Evolutionary conservation across 2,329 filamentous ascomycete genomes (phyloP), one percentile per base, ranked within the genome.

Genomic region (Fusarium praegraminearum): DNA sequence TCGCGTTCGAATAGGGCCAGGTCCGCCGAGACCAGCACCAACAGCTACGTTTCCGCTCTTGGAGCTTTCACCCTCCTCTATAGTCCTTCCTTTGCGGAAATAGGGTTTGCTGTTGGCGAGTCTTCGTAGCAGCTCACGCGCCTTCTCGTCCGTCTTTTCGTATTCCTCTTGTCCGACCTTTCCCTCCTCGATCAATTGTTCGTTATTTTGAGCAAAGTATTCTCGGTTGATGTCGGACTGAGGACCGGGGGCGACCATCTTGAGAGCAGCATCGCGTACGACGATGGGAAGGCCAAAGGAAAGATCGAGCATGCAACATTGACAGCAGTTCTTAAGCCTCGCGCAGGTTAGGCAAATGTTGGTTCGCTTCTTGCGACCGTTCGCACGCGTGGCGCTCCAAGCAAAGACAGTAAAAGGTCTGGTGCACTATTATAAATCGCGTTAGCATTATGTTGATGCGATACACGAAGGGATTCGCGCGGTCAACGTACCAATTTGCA

Each of bases 241-340:
- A 1, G 96, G 96, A 0, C 96, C 96, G 0, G 96, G 94, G 1
- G 95, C 94, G 43, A 98, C 93, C 92, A 99, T 97, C 84, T 98
- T 98, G 69, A 99, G 85, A 7, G 97, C 96, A 5, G 96, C 96
- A 84, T 99, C 96, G 77, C 96, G 90, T 62, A 99, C 93, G 16
- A 94, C 92, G 76, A 99, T 97, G 13, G 96, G 96, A 30, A 99
- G 85, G 26, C 96, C 97, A 77, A 98, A 99, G 15, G 93, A 95
- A 64, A 99, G 83, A 85, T 99, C 96, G 55, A 99, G 90, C 93
- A 98, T 98, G 84, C 96, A 99, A 82, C 91, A 95, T 83, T 99
- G 96, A 78, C 96, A 99, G 84, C 96, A 98, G 83, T 99, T 99
- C 83, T 99, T 99, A 72, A 98, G 86, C 45, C 96, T 92, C 24